A percentile compares a stretch with the other conserved stretches of the same genome.
phyloP scores from a whole-genome alignment of 2,329 filamentous ascomycete genomes.

The Fusarium sp. region DNA sequence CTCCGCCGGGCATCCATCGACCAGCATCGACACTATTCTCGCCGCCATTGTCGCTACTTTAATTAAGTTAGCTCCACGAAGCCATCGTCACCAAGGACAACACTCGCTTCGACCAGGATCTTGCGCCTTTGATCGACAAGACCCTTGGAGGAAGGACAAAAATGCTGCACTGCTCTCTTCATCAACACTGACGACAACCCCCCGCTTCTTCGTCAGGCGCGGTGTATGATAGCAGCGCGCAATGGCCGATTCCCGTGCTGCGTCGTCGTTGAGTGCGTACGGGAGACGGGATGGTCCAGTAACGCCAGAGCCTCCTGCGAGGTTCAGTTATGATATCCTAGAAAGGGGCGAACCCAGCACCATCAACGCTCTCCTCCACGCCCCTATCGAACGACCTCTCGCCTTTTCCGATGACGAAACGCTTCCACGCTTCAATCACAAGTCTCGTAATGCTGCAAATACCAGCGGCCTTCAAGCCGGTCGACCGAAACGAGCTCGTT shows the following conservation, averaged over 20 bases:
- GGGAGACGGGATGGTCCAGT: constrained; percentile 41
- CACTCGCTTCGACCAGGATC: constrained; percentile 23
- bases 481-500: constrained; percentile 39
- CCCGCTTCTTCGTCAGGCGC: constrained; percentile 29
- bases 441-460: constrained; percentile 26
- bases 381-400: constrained; percentile 39
- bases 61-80: constrained; percentile 15
- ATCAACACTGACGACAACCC: constrained; percentile 34
- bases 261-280: constrained; percentile 37
- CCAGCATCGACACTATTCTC: constrained; percentile 17
- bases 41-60: constrained; percentile 17
- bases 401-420: constrained; percentile 45
- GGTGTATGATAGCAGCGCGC: constrained; percentile 39
- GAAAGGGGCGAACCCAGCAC: constrained; percentile 40
- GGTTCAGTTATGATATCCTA: constrained; percentile 42
- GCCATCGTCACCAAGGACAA: constrained; percentile 38
- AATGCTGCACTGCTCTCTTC: constrained; percentile 35
- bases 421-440: constrained; percentile 38
- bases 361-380: constrained; percentile 40
- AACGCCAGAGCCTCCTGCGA: constrained; percentile 40
- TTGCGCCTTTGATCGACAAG: constrained; percentile 30
- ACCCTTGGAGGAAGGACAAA: constrained; percentile 35
- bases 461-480: constrained; percentile 32
- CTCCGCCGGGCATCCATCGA: constrained; percentile 34
- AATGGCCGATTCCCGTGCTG: constrained; percentile 42